Base-by-base conservation (phyloP, 1,139 yeast species). In the Yamadazyma friedrichii region DNA sequence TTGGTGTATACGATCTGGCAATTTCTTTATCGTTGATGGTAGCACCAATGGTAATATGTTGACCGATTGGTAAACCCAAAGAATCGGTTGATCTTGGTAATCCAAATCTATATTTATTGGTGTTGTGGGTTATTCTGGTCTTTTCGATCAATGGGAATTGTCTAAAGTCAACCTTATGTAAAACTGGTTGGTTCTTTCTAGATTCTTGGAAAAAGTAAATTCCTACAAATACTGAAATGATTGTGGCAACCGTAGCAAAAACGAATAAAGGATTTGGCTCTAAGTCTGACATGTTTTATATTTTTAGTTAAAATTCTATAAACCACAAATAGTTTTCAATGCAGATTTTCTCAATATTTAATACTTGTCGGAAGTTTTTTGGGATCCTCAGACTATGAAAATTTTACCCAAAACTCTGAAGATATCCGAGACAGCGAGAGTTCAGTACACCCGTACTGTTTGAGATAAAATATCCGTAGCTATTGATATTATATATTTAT, bases 21-120 rank as follows among this genome's bases (percentile, higher is more conserved):
- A 91, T 75, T 57, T 88, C 95, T 68, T 88, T 88, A 45, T 86
- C 97, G 41, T 61, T 52, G 33, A 64, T 63, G 31, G 67, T 71
- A 35, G 95, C 93, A 28, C 83, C 80, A 54, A 88, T 81, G 36
- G 87, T 77, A 56, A 89, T 83, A 61, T 89, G 96, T 68, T 93
- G 98, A 42, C 98, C 98, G 58, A 89, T 86, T 42, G 98, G 98
- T 53, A 93, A 76, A 6, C 97, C 97, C 47, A 93, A 76, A 39
- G 81, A 72, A 60, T 87, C 94, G 38, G 80, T 73, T 31, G 84
- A 74, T 47, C 76, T 75, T 40, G 96, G 96, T 54, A 93, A 78
- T 3, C 87, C 91, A 58, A 93, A 89, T 58, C 94, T 78, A 65
- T 87, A 91, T 44, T 88, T 68, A 41, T 94, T 88, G 11, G 96